These are phyloP conservation scores for Collybia mongolica DNA, from an alignment of 768 basidiomycete genomes.

Conservation along the genomic window DNA sequence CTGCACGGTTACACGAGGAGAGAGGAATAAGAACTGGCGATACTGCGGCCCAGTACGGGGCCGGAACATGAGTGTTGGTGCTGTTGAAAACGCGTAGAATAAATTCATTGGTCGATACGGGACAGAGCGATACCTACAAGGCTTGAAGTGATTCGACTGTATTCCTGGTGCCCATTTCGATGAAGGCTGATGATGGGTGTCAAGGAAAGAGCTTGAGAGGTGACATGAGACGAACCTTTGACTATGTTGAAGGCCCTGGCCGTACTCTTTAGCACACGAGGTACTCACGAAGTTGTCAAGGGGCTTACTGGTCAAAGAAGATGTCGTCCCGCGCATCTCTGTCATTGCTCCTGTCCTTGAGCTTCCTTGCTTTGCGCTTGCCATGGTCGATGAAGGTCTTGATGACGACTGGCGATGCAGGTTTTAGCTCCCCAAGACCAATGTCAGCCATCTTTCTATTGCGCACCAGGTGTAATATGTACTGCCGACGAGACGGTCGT, in stretches of 20 bases:
- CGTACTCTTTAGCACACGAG: neutral
- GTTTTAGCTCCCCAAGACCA: neutral
- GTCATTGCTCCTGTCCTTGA: constrained; percentile 30
- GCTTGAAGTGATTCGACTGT: constrained; percentile 72
- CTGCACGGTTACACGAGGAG: constrained; percentile 54
- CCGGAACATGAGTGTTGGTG: constrained; percentile 69
- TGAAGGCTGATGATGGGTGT: constrained; percentile 42
- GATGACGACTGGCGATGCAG: constrained; percentile 40
- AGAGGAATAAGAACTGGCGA: constrained; percentile 58
- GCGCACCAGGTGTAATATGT: constrained; percentile 51
- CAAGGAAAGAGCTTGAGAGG: no score
- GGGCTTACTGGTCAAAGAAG: constrained; percentile 64
- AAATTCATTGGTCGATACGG: neutral
- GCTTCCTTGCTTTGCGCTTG: constrained; percentile 38
- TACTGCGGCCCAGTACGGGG: constrained; percentile 65
- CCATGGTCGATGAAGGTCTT: constrained; percentile 51
- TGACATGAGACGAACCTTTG: constrained; percentile 32
- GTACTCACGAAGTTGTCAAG: neutral
- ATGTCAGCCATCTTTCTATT: neutral
- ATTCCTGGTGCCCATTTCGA: constrained; percentile 61
- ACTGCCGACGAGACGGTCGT: constrained; percentile 52
- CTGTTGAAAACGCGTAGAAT: constrained; percentile 21
- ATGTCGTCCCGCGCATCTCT: constrained; percentile 59
- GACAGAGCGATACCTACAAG: constrained; percentile 40
- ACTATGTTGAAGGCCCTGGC: constrained; percentile 68